Percentiles rank a stretch among this genome's conserved stretches.
phyloP scores from a whole-genome alignment of 352 stramenopile species.

The Globisporangium solare region DNA sequence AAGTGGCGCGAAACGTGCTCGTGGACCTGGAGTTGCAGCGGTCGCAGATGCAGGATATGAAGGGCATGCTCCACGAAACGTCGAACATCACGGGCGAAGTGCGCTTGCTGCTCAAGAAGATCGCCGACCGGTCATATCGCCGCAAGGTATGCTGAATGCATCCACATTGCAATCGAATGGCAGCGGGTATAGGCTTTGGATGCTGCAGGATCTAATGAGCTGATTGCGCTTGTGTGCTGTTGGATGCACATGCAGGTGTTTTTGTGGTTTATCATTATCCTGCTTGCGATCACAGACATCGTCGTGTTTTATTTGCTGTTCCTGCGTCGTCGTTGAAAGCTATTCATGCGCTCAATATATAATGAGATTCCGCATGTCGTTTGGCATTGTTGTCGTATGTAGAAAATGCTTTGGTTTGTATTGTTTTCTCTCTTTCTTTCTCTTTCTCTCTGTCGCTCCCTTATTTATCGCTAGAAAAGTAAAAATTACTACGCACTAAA shows the following conservation, averaged over 20 bases:
- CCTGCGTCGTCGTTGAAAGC: conserved; percentile 25
- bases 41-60: conserved; percentile 76
- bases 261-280: conserved; percentile 64
- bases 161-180: too few species aligned
- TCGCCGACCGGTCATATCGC: conserved; percentile 63
- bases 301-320: conserved; percentile 86
- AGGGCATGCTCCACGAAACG: conserved; percentile 74
- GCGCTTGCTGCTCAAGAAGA: conserved; percentile 59
- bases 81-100: conserved; percentile 62
- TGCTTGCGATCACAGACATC: conserved; percentile 61
- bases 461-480: conserved; percentile 12
- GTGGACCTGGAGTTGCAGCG: conserved; percentile 78
- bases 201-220: too few species aligned
- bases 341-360: conserved; percentile 1
- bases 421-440: too few species aligned
- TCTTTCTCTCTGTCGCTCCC: background rate
- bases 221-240: background rate
- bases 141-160: conserved; percentile 39
- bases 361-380: too few species aligned
- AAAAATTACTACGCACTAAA: conserved; percentile 1
- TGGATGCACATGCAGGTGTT: conserved; percentile 21
- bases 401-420: too few species aligned
- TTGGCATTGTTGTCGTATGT: too few species aligned
- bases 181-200: too few species aligned
- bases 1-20: conserved; percentile 64